Base-by-base conservation (phyloP, 179 eudicot species). In the Nepenthes alata region DNA sequence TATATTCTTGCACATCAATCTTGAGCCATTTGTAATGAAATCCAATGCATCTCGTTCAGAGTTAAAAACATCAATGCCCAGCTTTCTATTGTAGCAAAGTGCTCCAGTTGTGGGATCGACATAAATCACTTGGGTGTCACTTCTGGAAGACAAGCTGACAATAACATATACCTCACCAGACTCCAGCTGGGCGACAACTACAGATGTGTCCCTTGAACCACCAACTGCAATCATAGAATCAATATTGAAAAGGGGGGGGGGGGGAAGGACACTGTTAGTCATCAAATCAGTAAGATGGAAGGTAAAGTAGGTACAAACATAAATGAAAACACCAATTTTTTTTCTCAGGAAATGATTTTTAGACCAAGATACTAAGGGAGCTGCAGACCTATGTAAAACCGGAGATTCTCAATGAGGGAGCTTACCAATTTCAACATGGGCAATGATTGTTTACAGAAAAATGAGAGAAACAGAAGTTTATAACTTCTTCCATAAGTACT, bases 91-190 rank as follows among this genome's bases (percentile, higher is more conserved):
- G 69, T 83, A 82, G 59, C 79, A 44, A 67, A 93, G 90, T 55
- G 80, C 88, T 66, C 96, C 98, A 65, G 96, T 89, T 13, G 98
- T 83, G 59, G 98, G 98, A 71, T 93, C 98, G 66, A 93, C 79
- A 72, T 81, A 87, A 36, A 93, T 86, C 57, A 93, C 88, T 77
- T 86, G 95, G 53, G 95, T 89, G 70, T 89, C 95, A 63, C 62
- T 63, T 66, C 83, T 77, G 25, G 79, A 72, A 58, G 73, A 89
- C 79, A 86, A 70, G 75, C 90, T 93, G 64, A 75, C 77, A 65
- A 86, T 65, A 60, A 93, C 83, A 70, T 83, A 87, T 14, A 82
- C 85, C 80, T 93, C 98, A 68, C 84, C 73, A 60, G 96, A 81
- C 13, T 86, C 96, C 76, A 93, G 75, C 14, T 76, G 69, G 65